Percentiles rank a stretch among this genome's conserved stretches.
phyloP scores from a whole-genome alignment of 805 yeast species.

The Nakazawaea sp. region DNA sequence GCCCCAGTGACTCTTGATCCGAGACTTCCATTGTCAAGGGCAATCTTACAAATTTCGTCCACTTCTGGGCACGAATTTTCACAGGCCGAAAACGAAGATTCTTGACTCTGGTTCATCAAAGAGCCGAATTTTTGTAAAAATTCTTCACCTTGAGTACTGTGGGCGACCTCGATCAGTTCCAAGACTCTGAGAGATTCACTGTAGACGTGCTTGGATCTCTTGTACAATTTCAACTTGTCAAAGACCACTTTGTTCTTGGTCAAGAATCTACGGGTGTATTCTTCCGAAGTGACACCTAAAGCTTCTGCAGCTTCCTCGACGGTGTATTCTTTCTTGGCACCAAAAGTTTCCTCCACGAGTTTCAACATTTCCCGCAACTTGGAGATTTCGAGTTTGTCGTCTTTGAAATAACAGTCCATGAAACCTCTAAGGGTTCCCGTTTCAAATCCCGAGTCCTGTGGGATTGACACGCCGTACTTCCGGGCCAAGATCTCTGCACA shows the following conservation, averaged over 20 bases:
- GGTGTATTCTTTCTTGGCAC: conserved; percentile 40
- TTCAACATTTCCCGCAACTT: conserved; percentile 34
- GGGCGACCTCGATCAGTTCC: conserved; percentile 28
- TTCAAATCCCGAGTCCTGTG: conserved; percentile 41
- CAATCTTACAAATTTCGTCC: conserved; percentile 46
- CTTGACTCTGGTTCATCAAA: conserved; percentile 55
- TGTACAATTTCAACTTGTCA: conserved; percentile 46
- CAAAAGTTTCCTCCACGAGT: conserved; percentile 36
- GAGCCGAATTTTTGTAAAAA: conserved; percentile 41
- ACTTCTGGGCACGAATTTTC: conserved; percentile 53
- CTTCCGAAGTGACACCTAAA: conserved; percentile 33
- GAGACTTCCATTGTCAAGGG: conserved; percentile 45
- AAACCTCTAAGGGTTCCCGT: conserved; percentile 63
- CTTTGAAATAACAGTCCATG: conserved; percentile 39
- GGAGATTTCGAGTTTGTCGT: conserved; percentile 29
- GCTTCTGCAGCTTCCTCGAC: conserved; percentile 38
- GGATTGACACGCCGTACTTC: conserved; percentile 33
- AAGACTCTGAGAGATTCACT: conserved; percentile 56
- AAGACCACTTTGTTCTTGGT: conserved; percentile 51
- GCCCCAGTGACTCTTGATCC: conserved; percentile 78
- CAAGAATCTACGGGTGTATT: conserved; percentile 38
- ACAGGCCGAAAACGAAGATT: conserved; percentile 38
- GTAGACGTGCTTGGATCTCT: conserved; percentile 57
- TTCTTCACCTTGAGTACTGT: conserved; percentile 19
- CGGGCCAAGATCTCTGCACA: conserved; percentile 55